Conservation (phyloP, 805 yeast genomes). For the Barnettozyma vustinii region DNA sequence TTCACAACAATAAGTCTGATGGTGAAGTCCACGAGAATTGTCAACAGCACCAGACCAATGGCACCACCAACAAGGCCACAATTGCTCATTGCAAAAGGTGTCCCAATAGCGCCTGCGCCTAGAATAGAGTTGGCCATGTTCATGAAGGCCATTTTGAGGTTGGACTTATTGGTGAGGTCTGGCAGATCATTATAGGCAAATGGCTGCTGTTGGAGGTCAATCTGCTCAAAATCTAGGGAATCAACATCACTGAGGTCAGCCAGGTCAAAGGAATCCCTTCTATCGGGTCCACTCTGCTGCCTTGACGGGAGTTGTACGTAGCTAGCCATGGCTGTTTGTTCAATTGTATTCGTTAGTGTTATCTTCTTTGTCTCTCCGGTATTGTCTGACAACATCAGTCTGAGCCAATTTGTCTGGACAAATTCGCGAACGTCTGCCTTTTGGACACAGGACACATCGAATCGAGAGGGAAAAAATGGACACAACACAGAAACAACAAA, state of each 20-base stretch:
- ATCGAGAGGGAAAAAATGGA: not conserved
- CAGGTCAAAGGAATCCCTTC: not conserved
- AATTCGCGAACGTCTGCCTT: not conserved
- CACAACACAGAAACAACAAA: not conserved
- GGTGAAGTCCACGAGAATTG: constrained; percentile 86
- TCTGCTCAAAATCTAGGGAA: constrained; percentile 20
- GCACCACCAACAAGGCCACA: constrained; percentile 76
- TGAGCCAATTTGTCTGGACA: not conserved
- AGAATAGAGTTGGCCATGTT: constrained; percentile 94
- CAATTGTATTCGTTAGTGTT: not conserved
- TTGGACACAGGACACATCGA: not conserved
- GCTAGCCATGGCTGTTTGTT: not conserved
- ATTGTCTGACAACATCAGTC: too few relatives aligned
- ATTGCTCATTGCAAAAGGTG: constrained; percentile 81
- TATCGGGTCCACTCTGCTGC: not conserved
- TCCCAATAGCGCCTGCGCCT: constrained; percentile 95
- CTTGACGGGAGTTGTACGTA: not conserved
- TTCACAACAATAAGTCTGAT: constrained; percentile 72
- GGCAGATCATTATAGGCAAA: constrained; percentile 13
- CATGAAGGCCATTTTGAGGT: constrained; percentile 85
- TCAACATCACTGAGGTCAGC: constrained; percentile 8
- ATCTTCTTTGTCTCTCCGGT: not conserved
- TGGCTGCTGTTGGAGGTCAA: constrained; percentile 13
- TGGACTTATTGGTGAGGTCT: constrained; percentile 35
- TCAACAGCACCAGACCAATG: constrained; percentile 50